Evolutionary conservation across 768 basidiomycete genomes (phyloP).

Genomic region (Russula sp.): DNA sequence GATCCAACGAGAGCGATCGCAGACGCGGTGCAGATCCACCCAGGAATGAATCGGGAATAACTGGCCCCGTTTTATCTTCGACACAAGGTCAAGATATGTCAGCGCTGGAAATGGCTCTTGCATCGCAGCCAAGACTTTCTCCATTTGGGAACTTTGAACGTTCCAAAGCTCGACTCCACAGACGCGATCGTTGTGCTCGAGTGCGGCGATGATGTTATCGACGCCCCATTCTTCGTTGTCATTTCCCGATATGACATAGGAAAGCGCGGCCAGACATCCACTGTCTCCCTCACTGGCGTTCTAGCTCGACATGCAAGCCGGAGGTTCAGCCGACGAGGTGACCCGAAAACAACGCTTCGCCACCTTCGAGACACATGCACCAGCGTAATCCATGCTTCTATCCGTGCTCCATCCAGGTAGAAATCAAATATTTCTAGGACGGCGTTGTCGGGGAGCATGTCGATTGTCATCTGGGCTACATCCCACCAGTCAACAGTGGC

Average conservation of each 20-base stretch:
- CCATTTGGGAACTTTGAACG: neutral
- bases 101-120: neutral
- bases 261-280: neutral
- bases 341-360: neutral
- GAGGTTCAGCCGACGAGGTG: neutral
- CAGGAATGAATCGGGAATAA: neutral
- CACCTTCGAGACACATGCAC: neutral
- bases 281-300: neutral
- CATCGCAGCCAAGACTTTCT: neutral
- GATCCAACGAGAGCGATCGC: neutral
- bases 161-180: neutral
- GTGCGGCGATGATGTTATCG: neutral
- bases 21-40: neutral
- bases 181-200: neutral
- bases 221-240: neutral
- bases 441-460: neutral
- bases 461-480: neutral
- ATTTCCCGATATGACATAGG: neutral
- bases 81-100: neutral
- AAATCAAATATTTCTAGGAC: neutral
- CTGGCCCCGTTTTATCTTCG: neutral
- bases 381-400: neutral
- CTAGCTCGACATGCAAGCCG: neutral
- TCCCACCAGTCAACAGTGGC: neutral
- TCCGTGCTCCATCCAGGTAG: neutral